Evolutionary conservation across 164 flowering plant genomes (phyloP), one percentile per base, ranked within the genome.

Genomic region (Tetrastigma voinierianum): DNA sequence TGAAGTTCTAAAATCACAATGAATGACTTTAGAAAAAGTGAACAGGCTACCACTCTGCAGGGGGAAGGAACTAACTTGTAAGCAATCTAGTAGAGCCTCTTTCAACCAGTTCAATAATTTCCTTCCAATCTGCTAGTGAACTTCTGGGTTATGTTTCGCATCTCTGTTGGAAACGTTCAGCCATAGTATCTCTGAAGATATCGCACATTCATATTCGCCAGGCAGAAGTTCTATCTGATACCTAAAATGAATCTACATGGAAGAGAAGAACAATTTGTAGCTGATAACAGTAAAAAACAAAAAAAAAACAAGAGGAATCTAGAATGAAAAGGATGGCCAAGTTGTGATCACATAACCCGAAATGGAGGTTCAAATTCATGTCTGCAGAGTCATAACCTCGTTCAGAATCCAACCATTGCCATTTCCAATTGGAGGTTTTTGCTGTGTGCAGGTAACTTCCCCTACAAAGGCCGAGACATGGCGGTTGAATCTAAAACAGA

Each of bases 381-480:
- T 77, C 79, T 86, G 89, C 3, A 89, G 81, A 13, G 76, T 67
- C 90, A 86, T 83, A 51, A 80, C 77, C 70, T 93, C 93, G 16
- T 81, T 81, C 45, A 90, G 72, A 2, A 72, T 75, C 91, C 91
- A 90, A 15, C 90, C 96, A 62, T 67, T 68, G 16, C 54, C 83
- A 57, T 75, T 61, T 9, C 72, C 69, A 9, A 62, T 47, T 18
- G 79, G 83, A 59, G 70, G 61, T 64, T 83, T 87, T 66, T 82
- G 84, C 62, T 93, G 98, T 18, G 80, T 81, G 81, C 90, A 67
- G 14, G 84, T 80, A 15, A 90, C 93, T 67, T 85, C 87, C 46
- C 90, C 98, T 69, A 90, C 91, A 55, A 87, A 89, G 45, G 79
- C 74, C 2, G 91, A 87, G 46, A 89, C 71, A 44, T 80, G 76